Evolutionary conservation across 345 rosid genomes (phyloP).

Genomic region (Syzygium aqueum): DNA sequence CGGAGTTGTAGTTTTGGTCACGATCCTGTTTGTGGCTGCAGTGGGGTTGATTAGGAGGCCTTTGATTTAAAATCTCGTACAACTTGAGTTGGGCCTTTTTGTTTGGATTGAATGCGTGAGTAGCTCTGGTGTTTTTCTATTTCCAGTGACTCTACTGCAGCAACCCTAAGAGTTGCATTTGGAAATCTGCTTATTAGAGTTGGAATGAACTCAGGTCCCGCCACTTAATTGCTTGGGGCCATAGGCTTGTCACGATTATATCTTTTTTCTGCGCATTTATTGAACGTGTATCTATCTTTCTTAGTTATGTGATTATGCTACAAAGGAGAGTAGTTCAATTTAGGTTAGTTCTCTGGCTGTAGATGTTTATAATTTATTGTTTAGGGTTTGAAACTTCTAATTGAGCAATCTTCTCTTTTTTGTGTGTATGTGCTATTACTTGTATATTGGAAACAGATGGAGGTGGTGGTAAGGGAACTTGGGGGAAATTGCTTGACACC

Average conservation of each 20-base stretch:
- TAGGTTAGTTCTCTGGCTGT: not conserved
- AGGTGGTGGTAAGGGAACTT: constrained; percentile 96
- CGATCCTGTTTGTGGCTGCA: not conserved
- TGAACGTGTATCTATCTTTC: not conserved
- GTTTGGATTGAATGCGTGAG: not conserved
- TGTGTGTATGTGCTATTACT: not conserved
- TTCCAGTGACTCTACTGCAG: not conserved
- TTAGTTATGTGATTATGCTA: not conserved
- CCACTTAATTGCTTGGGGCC: not conserved
- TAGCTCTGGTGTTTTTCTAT: not conserved
- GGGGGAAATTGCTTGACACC: constrained; percentile 96
- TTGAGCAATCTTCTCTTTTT: not conserved
- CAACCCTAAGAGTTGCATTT: not conserved
- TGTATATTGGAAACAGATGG: constrained; percentile 44
- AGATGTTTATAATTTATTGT: not conserved
- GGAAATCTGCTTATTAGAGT: not conserved
- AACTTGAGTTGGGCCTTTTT: not conserved
- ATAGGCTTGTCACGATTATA: not conserved
- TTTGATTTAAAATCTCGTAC: not conserved
- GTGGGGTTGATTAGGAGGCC: not conserved
- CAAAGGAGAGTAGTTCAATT: not conserved
- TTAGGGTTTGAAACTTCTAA: not conserved
- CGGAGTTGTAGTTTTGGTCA: not conserved
- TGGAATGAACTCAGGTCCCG: not conserved
- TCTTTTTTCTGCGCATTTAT: not conserved